Conservation (phyloP, 2,329 filamentous ascomycete species). For the Coniochaeta sp. region DNA sequence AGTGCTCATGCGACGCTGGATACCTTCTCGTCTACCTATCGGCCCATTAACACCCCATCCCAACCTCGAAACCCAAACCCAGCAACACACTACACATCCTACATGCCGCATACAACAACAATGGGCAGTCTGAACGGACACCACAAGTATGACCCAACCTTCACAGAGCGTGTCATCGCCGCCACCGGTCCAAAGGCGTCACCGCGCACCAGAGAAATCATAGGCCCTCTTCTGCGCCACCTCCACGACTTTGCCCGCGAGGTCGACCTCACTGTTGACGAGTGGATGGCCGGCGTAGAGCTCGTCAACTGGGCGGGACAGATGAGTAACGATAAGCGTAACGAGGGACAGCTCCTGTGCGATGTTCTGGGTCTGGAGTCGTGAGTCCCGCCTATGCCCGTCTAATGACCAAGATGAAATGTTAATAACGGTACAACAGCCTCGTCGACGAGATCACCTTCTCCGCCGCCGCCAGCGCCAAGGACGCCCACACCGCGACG, state of each 20-base stretch:
- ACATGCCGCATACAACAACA: neutral
- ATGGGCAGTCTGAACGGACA: constrained; percentile 7
- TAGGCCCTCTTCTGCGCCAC: constrained; percentile 49
- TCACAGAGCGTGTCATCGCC: constrained; percentile 54
- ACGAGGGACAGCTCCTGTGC: constrained; percentile 57
- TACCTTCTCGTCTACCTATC: too few relatives aligned
- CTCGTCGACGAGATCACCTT: constrained; percentile 60
- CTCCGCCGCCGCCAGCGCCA: constrained; percentile 34
- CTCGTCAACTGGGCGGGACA: constrained; percentile 53
- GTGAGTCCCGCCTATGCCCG: constrained; percentile 11
- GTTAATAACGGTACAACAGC: constrained; percentile 9
- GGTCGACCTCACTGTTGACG: constrained; percentile 53
- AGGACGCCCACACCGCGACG: constrained; percentile 46
- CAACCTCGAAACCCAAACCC: too few relatives aligned
- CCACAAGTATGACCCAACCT: constrained; percentile 18
- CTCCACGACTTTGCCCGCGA: constrained; percentile 59
- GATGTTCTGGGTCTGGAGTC: constrained; percentile 57
- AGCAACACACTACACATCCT: too few relatives aligned
- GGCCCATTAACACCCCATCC: neutral
- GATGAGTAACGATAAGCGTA: constrained; percentile 49
- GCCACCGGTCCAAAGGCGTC: constrained; percentile 52
- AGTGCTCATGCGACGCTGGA: too few relatives aligned
- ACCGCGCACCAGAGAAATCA: constrained; percentile 47
- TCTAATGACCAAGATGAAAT: constrained; percentile 3
- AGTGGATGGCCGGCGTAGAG: constrained; percentile 54